phyloP scores from a whole-genome alignment of 1,284 basidiomycete genomes.

The Ustilago sp. region DNA sequence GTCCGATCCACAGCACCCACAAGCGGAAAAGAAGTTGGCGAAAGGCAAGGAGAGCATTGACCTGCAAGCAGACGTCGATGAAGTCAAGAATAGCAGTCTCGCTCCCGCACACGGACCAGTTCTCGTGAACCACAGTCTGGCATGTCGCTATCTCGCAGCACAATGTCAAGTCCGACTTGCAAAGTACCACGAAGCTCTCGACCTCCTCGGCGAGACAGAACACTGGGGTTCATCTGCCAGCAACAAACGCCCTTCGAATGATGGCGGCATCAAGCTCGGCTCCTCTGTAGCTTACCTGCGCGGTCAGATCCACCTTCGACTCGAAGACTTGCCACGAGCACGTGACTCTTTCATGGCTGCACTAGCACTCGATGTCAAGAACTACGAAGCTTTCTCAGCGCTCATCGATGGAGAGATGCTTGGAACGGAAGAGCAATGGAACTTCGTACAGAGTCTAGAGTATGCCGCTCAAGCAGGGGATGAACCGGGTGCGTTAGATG shows the following conservation, averaged over 20 bases:
- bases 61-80: constrained; percentile 38
- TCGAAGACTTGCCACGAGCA: constrained; percentile 87
- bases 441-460: constrained; percentile 86
- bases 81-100: constrained; percentile 30
- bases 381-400: constrained; percentile 94
- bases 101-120: constrained; percentile 49
- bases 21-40: background rate
- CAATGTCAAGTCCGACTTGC: constrained; percentile 93
- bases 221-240: constrained; percentile 49
- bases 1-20: background rate
- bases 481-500: constrained; percentile 73
- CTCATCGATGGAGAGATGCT: constrained; percentile 82
- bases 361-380: constrained; percentile 92
- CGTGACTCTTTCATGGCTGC: constrained; percentile 96
- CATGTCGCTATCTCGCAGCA: constrained; percentile 75
- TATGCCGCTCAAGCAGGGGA: constrained; percentile 81
- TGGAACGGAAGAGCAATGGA: constrained; percentile 77
- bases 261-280: constrained; percentile 70
- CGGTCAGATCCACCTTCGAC: constrained; percentile 90
- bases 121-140: constrained; percentile 61
- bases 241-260: constrained; percentile 59
- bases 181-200: constrained; percentile 90
- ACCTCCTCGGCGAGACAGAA: constrained; percentile 80
- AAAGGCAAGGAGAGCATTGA: constrained; percentile 11
- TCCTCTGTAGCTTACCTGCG: constrained; percentile 83